Evolutionary conservation across 139 green algal genomes (phyloP).

Genomic region (Trebouxia sp.): DNA sequence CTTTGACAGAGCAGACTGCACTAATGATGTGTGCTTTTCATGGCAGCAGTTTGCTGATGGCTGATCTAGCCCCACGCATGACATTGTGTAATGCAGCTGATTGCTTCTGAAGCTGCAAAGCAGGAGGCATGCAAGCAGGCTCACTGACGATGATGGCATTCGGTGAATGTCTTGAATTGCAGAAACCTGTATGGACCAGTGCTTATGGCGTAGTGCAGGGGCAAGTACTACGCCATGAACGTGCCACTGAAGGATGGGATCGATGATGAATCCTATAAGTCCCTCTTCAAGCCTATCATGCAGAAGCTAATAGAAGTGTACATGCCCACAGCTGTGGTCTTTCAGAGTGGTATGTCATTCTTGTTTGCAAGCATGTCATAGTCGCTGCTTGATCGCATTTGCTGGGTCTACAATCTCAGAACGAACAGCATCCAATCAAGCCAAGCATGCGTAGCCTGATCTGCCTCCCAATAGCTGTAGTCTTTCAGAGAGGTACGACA

Average conservation of each 20-base stretch:
- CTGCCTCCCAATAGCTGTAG: slow-evolving; percentile 87
- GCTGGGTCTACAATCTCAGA: neutral
- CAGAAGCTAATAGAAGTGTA: slow-evolving; percentile 85
- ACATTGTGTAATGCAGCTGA: too few relatives aligned
- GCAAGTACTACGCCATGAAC: slow-evolving; percentile 55
- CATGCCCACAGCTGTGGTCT: slow-evolving; percentile 86
- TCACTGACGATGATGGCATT: too few relatives aligned
- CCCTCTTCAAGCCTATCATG: slow-evolving; percentile 85
- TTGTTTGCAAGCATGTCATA: too few relatives aligned
- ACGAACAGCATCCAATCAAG: slow-evolving; percentile 49
- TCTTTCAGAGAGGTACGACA: slow-evolving; percentile 84
- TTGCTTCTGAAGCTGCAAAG: too few relatives aligned
- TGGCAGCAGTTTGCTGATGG: too few relatives aligned
- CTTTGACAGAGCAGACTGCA: too few relatives aligned
- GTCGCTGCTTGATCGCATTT: neutral
- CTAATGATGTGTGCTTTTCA: too few relatives aligned
- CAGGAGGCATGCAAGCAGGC: too few relatives aligned
- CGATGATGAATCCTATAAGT: slow-evolving; percentile 75
- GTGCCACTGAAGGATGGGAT: slow-evolving; percentile 84
- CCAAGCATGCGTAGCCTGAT: slow-evolving; percentile 82
- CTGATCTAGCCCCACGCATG: too few relatives aligned
- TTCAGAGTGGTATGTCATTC: slow-evolving; percentile 78
- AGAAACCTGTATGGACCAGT: too few relatives aligned
- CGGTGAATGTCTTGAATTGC: neutral
- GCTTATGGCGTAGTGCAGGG: slow-evolving; percentile 11